Evolutionary conservation across 768 basidiomycete genomes (phyloP), one percentile per base, ranked within the genome.

Genomic region (Suillus subaureus): DNA sequence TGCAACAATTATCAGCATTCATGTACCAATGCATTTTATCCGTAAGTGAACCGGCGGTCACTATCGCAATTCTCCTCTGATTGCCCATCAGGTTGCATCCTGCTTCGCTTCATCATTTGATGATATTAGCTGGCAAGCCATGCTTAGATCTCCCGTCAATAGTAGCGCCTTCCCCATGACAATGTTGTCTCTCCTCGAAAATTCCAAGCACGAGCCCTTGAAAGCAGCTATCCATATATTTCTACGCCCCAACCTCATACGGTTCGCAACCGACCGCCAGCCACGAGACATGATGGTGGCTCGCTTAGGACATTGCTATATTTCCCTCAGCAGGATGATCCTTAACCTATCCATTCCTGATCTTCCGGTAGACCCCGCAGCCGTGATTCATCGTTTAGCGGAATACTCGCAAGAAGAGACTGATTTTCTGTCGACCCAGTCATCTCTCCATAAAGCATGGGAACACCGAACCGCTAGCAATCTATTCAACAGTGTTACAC

Each of bases 321-420:
- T 93, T 39, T 83, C 83, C 1, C 72, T 92, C 58, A 83, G 85
- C 54, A 82, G 81, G 21, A 69, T 89, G 62, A 75, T 96, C 31
- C 73, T 94, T 28, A 81, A 89, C 4, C 83, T 96, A 23, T 90
- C 90, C 72, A 82, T 99, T 45, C 95, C 97, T 0, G 85, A 94
- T 74, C 79, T 86, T 2, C 94, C 96, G 3, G 78, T 98, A 58
- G 97, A 99, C 74, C 97, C 97, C 33, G 88, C 89, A 8, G 88
- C 87, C 28, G 83, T 89, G 40, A 82, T 87, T 62, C 82, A 79
- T 61, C 84, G 80, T 57, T 78, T 80, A 0, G 71, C 72, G 2
- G 74, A 79, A 37, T 85, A 88, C 35, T 81, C 83, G 73, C 71
- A 73, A 35, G 71, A 80, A 58, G 81, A 87, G 62, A 69, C 79